phyloP scores from a whole-genome alignment of 306 rosid species.

The Ceratonia siliqua region DNA sequence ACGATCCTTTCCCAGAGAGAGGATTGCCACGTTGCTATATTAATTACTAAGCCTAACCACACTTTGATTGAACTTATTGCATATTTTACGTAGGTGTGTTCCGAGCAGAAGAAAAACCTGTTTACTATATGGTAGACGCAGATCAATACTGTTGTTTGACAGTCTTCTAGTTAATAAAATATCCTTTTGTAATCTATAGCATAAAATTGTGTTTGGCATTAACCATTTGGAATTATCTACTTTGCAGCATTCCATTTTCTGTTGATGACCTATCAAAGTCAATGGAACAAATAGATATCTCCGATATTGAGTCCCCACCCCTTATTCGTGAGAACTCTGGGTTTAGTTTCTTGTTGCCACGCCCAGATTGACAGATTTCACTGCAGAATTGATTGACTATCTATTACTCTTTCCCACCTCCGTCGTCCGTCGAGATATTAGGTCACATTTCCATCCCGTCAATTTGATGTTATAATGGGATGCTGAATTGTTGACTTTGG shows the following conservation, averaged over 20 bases:
- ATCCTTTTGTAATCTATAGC: conserved; percentile 20
- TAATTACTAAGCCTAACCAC: too few species aligned
- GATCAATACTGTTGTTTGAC: not conserved
- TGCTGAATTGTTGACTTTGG: conserved; percentile 40
- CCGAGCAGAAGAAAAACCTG: not conserved
- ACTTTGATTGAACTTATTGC: not conserved
- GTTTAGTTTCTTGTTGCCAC: conserved; percentile 56
- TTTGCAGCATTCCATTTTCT: conserved; percentile 61
- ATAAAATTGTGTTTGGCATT: conserved; percentile 11
- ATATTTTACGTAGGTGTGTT: not conserved
- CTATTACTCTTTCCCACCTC: conserved; percentile 21
- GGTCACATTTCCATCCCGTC: conserved; percentile 20
- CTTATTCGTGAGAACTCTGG: conserved; percentile 58
- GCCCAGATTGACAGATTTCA: conserved; percentile 41
- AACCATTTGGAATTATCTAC: conserved; percentile 30
- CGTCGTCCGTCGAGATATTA: conserved; percentile 3
- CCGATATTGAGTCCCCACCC: conserved; percentile 56
- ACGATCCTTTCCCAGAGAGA: not conserved
- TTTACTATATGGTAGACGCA: not conserved
- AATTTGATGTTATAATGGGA: conserved; percentile 11
- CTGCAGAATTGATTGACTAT: conserved; percentile 31
- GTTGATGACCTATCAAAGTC: conserved; percentile 61
- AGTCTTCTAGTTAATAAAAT: conserved; percentile 7
- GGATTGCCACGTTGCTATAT: not conserved
- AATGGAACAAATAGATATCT: conserved; percentile 56